Conservation (phyloP, 192 early-diverging fungal genomes). For the Coemansia sp. region DNA sequence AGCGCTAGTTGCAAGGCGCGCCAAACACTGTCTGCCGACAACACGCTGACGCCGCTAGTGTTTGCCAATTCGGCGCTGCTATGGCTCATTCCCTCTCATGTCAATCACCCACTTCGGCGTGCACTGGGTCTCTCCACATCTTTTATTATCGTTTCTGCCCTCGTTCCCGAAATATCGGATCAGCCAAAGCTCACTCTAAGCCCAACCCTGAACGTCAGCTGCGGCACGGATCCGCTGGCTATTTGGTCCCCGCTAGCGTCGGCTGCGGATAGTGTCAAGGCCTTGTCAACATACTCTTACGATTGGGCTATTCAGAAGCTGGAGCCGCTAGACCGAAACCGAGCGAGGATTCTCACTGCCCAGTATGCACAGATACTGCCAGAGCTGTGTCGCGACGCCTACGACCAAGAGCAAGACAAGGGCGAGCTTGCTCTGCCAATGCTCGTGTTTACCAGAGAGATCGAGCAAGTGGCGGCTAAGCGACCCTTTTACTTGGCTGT, state of each 20-base stretch:
- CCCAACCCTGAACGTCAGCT: conserved; percentile 8
- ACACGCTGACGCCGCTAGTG: conserved; percentile 33
- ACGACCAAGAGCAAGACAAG: background rate
- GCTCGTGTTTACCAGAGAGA: conserved; percentile 34
- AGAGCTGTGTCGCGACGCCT: conserved; percentile 3
- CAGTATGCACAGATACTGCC: conserved; percentile 56
- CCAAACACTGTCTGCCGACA: conserved; percentile 13
- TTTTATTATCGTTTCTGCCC: conserved; percentile 40
- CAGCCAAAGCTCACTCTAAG: conserved; percentile 4
- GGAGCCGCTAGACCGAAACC: conserved; percentile 35
- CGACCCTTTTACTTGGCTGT: conserved; percentile 42
- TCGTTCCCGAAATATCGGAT: background rate
- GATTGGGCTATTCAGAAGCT: conserved; percentile 32
- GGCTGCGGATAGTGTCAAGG: conserved; percentile 3
- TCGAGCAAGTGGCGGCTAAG: background rate
- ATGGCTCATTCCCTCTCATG: conserved; percentile 25
- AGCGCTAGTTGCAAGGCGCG: conserved; percentile 25
- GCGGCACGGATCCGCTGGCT: conserved; percentile 39
- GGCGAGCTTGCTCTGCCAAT: conserved; percentile 26
- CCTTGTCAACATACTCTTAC: conserved; percentile 17
- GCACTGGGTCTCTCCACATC: conserved; percentile 28
- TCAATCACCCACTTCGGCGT: conserved; percentile 45
- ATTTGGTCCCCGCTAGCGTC: conserved; percentile 21
- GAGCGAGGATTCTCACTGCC: conserved; percentile 38
- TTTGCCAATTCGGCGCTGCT: conserved; percentile 41